A percentile compares a stretch with the other conserved stretches of the same genome.
These are phyloP conservation scores for Cryphonectria naterciae DNA, from an alignment of 2,329 filamentous ascomycete genomes.

Conservation along the genomic window DNA sequence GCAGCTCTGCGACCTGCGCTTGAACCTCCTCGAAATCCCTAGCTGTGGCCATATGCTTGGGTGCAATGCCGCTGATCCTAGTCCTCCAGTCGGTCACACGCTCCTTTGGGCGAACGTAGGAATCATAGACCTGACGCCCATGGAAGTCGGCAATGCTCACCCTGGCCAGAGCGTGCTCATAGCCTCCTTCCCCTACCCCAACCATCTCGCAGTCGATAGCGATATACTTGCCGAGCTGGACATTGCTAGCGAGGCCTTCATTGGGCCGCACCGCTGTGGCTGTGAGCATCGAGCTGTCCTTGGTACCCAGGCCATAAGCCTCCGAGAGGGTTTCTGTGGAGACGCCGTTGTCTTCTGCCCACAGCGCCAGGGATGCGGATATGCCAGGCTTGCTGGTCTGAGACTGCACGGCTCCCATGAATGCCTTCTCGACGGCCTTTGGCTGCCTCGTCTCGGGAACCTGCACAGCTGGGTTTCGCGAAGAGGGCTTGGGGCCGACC, in stretches of 20 bases:
- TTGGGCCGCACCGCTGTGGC: slow-evolving; percentile 60
- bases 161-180: slow-evolving; percentile 78
- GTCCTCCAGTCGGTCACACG: slow-evolving; percentile 90
- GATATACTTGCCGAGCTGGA: slow-evolving; percentile 85
- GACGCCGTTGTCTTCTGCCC: slow-evolving; percentile 65
- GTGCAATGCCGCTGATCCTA: slow-evolving; percentile 77
- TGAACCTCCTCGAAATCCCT: slow-evolving; percentile 79
- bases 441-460: slow-evolving; percentile 29
- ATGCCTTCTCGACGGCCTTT: slow-evolving; percentile 27
- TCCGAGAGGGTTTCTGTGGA: slow-evolving; percentile 63
- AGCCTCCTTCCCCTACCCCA: slow-evolving; percentile 72
- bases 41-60: slow-evolving; percentile 71
- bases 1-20: slow-evolving; percentile 66
- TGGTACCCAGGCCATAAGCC: slow-evolving; percentile 61
- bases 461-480: slow-evolving; percentile 25
- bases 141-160: slow-evolving; percentile 94
- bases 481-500: slow-evolving; percentile 13
- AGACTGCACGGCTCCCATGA: slow-evolving; percentile 62
- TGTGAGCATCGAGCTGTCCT: slow-evolving; percentile 53
- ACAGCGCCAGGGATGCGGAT: slow-evolving; percentile 61
- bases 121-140: slow-evolving; percentile 90
- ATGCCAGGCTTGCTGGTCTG: slow-evolving; percentile 46
- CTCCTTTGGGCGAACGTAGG: slow-evolving; percentile 79
- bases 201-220: slow-evolving; percentile 99
- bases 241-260: slow-evolving; percentile 61